Evolutionary conservation across 768 basidiomycete genomes (phyloP).

Genomic region (Chlorophyllum brunneum): DNA sequence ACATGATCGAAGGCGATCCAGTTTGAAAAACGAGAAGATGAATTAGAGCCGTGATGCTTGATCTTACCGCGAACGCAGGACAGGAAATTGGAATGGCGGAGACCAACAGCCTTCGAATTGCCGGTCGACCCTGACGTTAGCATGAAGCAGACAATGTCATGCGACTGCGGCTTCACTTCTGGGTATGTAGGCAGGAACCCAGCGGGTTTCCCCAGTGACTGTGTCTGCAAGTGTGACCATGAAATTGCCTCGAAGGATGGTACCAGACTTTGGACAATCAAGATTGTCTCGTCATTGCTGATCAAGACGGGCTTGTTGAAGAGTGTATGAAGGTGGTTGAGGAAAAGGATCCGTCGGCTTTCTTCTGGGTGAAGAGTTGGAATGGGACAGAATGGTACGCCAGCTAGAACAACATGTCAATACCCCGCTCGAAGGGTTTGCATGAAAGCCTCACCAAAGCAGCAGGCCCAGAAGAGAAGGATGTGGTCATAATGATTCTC

Average conservation of each 20-base stretch:
- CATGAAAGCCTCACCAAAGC: not conserved
- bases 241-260: constrained; percentile 3
- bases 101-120: constrained; percentile 4
- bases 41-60: constrained; percentile 1
- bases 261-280: not conserved
- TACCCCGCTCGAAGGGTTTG: not conserved
- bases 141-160: constrained; percentile 8
- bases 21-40: constrained; percentile 3
- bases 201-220: not conserved
- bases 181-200: not conserved
- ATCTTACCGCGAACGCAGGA: constrained; percentile 6
- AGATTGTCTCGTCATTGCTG: not conserved
- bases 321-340: constrained; percentile 4
- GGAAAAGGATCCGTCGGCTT: constrained; percentile 4
- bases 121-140: constrained; percentile 9
- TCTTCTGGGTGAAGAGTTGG: constrained; percentile 6
- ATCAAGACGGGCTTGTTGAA: constrained; percentile 3
- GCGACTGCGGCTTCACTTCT: not conserved
- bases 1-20: constrained; percentile 11
- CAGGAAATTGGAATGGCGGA: constrained; percentile 9
- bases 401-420: not conserved
- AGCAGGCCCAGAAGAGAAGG: constrained; percentile 9
- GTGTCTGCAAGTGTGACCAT: not conserved
- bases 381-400: constrained; percentile 7
- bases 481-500: constrained; percentile 9